Base-by-base conservation (phyloP, 495 filamentous ascomycete genomes). In the Aspergillus ellipticus region DNA sequence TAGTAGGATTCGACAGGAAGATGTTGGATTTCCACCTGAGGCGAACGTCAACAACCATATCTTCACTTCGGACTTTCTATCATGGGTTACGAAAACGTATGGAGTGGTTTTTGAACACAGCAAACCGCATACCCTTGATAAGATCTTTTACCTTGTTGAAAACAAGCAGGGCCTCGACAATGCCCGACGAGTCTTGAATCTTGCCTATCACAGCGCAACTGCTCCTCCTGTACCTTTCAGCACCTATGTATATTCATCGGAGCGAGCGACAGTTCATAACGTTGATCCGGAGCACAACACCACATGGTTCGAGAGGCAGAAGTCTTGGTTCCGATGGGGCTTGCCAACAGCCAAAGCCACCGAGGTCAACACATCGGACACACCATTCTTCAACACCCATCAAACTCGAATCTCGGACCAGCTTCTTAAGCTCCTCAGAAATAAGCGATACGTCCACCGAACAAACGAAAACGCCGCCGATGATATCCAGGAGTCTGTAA, bases 301-400 rank as follows among this genome's bases (percentile, higher is more conserved):
- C 6, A 58, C 67, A 6, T 76, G 70, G 67, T 61, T 66, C 49
- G 66, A 75, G 43, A 58, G 59, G n/a, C 56, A 65, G 46, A 70
- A 68, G 37, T 28, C 56, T 29, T 78, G 75, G 75, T 71, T 74
- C 54, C 65, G 75, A 42, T 78, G 74, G 75, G 64, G 63, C 24
- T 63, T 69, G 58, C 63, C 70, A 8, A 58, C 67, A 4, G 48
- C 57, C 16, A 61, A 67, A 39, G 26, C 58, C 6, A 33, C 49
- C 1, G 54, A 48, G 42, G 37, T 57, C 22, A 60, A 54, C 31
- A 19, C 17, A 5, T 33, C 57, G 3, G 39, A 57, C 9, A 60
- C 60, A 7, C 64, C 63, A 0, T 62, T 73, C 29, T 75, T 75
- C 17, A 59, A 70, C 16, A 63, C 60, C 15, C 71, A 76, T 28